Evolutionary conservation across 305 asterid species (phyloP), one percentile per base, ranked within the genome.

Genomic region (Solanum hybrid): DNA sequence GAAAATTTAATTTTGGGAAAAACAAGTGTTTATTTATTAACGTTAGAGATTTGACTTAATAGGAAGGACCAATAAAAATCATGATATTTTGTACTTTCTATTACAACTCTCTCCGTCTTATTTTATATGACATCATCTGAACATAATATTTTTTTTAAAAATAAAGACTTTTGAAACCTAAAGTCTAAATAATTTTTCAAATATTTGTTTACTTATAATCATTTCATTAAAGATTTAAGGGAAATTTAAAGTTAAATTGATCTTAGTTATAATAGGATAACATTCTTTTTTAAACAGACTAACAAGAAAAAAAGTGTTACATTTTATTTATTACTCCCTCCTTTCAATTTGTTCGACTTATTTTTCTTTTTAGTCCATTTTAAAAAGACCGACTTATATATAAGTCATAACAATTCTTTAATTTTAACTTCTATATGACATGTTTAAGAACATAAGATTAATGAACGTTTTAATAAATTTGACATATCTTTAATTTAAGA

Each of bases 81-180:
- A 84, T 84, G 40, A 51, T 84, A 51, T 17, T 16, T 82, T 84
- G 31, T 84, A 51, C 87, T 84, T 51, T 51, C 42, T 12, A 16
- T 81, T 79, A 26, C 0, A 2, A 37, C 29, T 77, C 3, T 0
- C 9, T 7, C 5, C 0, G 11, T 20, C 11, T 20, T 20, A 56
- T 60, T 3, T 20, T 7, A 56, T 20, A 0, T 56, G 10, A 20
- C 0, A 56, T 7, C 0, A 56, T 56, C 3, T 56, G 4, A 16
- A 56, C 4, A 56, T 17, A 20, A 51, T 56, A 7, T 56, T 20
- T 60, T 60, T 56, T 3, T 0, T 0, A 1, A 60, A 51, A 56
- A 17, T 7, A 3, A 60, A 20, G 0, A 20, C 2, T 56, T 56
- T 1, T 60, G 5, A 60, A 60, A 60, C 2, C 0, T 60, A 3